Base-by-base conservation (phyloP, 2,329 filamentous ascomycete species). In the Paraconiothyrium brasiliense region DNA sequence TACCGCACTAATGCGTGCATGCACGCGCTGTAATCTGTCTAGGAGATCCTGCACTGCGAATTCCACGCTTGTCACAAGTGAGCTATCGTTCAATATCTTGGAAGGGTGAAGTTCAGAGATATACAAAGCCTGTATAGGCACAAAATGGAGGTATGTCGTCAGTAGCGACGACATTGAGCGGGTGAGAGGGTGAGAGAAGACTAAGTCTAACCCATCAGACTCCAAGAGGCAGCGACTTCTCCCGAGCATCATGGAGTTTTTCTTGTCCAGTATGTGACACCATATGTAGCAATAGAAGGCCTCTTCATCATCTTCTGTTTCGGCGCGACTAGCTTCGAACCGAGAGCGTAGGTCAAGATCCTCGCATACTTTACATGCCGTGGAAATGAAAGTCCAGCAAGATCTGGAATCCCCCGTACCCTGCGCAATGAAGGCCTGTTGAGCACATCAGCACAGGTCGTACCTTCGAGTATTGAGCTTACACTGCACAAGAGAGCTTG, bases 241-340 rank as follows among this genome's bases (percentile, higher is more conserved):
- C 10, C 67, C 67, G 16, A 67, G 67, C 65, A 67, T 70, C 65
- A 71, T 67, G 1, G 67, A 63, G 13, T 67, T 65, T 22, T 66
- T 68, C 56, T 70, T 71, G 57, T 70, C 69, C 3, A 71, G 63
- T n/a, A 71, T 61, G 37, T 70, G 67, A 30, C 64, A 67, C 69
- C 67, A 71, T 16, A 67, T 43, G 11, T 65, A 67, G 49, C 69
- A 71, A 13, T 66, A 68, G 24, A 64, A 67, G 1, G 67, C 14
- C 39, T 71, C 64, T 37, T 59, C 47, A 5, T 65, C 55, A 10
- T 67, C 63, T 46, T 69, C 63, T 3, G 62, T 60, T 35, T 67
- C 57, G 11, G 54, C 52, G 22, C 35, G 47, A 37, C 65, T 58
- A 10, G 61, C 48, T 39, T 59, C 66, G 41, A 64, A 57, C 47